Conservation (phyloP, 768 basidiomycete genomes). For the Lanmaoa pseudosensibilis region DNA sequence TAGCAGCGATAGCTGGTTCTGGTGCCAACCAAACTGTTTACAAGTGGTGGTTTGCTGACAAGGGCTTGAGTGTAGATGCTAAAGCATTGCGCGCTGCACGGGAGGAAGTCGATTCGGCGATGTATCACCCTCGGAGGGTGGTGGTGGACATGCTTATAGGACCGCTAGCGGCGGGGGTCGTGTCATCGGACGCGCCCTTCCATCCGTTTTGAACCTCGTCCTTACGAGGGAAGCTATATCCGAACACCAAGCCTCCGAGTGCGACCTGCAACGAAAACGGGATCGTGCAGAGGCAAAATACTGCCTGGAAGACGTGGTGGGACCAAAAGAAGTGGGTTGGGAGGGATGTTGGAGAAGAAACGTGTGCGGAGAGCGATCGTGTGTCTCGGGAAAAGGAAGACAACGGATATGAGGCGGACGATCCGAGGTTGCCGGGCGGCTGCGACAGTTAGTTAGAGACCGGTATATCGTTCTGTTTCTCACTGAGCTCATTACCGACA, state of each 20-base stretch:
- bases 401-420: slow-evolving; percentile 75
- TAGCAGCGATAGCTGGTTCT: slow-evolving; percentile 52
- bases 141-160: background rate
- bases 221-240: no score
- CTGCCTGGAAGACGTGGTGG: slow-evolving; percentile 74
- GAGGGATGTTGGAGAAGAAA: slow-evolving; percentile 91
- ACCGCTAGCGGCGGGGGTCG: slow-evolving; percentile 27
- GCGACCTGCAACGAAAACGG: slow-evolving; percentile 62
- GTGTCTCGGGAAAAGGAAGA: slow-evolving; percentile 71
- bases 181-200: slow-evolving; percentile 66
- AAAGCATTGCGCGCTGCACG: slow-evolving; percentile 57
- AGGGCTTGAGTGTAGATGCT: slow-evolving; percentile 53
- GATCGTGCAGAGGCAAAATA: no score
- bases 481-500: slow-evolving; percentile 4
- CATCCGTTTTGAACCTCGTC: no score
- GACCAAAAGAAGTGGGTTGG: slow-evolving; percentile 75
- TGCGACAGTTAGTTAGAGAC: slow-evolving; percentile 77
- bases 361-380: slow-evolving; percentile 66
- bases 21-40: slow-evolving; percentile 76
- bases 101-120: slow-evolving; percentile 54
- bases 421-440: slow-evolving; percentile 77
- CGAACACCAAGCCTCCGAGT: slow-evolving; percentile 51
- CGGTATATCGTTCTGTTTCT: slow-evolving; percentile 49
- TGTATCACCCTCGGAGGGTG: no score
- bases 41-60: slow-evolving; percentile 85